Conservation (phyloP, 2,329 filamentous ascomycete species). For the Trichoderma simmonsii region DNA sequence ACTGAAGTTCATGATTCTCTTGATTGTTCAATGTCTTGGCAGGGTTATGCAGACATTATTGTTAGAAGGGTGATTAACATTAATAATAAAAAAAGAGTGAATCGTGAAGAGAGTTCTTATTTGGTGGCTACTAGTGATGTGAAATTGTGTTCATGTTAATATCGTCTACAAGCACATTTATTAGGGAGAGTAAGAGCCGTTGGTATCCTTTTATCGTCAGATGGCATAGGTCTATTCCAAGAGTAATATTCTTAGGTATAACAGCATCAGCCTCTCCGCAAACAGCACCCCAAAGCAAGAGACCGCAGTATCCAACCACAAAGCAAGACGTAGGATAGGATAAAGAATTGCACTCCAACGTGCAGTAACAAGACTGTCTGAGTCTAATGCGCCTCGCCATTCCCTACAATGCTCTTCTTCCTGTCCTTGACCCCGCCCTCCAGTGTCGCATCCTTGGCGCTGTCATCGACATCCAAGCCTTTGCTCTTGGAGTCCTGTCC, state of each 20-base stretch:
- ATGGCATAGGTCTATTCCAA: neutral
- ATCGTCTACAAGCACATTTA: neutral
- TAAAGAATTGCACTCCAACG: neutral
- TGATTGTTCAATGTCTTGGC: neutral
- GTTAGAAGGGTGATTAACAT: neutral
- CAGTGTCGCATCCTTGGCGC: slow-evolving; percentile 44
- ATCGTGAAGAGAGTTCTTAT: neutral
- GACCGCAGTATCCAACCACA: neutral
- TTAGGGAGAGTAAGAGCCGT: neutral
- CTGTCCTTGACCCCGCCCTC: slow-evolving; percentile 33
- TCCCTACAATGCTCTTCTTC: slow-evolving; percentile 37
- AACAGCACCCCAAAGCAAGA: neutral
- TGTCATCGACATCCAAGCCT: slow-evolving; percentile 45
- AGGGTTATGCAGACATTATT: neutral
- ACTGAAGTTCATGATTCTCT: neutral
- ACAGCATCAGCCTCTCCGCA: neutral
- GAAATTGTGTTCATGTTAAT: no score
- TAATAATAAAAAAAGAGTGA: neutral
- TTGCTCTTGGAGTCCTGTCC: slow-evolving; percentile 25
- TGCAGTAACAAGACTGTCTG: neutral
- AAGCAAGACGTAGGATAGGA: neutral
- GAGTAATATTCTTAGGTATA: neutral
- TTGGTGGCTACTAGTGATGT: no score
- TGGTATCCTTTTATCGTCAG: neutral
- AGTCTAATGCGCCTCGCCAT: neutral